phyloP scores from a whole-genome alignment of 495 filamentous ascomycete genomes.

The Annulohypoxylon maeteangense region DNA sequence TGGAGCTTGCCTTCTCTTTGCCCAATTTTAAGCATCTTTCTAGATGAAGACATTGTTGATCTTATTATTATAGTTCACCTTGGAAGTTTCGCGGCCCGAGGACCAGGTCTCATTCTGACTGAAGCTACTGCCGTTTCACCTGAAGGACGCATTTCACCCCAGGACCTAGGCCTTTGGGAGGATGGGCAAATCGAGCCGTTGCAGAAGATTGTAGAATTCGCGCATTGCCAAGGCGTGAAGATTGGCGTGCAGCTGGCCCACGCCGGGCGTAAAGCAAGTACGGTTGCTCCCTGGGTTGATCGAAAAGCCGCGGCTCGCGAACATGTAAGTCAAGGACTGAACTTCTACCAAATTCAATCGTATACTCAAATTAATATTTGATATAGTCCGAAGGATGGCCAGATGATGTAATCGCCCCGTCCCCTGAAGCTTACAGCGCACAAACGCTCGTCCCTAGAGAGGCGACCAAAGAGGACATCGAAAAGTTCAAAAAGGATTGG shows the following conservation, averaged over 20 bases:
- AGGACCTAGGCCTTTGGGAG: constrained; percentile 77
- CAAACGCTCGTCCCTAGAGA: constrained; percentile 62
- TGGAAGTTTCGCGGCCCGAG: constrained; percentile 69
- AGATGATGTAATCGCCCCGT: constrained; percentile 65
- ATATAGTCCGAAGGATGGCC: constrained; percentile 65
- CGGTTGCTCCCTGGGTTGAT: constrained; percentile 73
- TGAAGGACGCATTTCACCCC: constrained; percentile 81
- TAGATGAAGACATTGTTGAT: too few species aligned
- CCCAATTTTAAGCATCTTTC: too few species aligned
- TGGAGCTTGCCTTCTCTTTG: not conserved
- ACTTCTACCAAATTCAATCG: not conserved
- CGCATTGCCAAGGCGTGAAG: constrained; percentile 73
- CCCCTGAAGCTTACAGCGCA: constrained; percentile 64
- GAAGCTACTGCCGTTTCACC: constrained; percentile 78
- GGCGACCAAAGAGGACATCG: constrained; percentile 67
- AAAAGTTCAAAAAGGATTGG: constrained; percentile 66
- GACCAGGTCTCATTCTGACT: constrained; percentile 73
- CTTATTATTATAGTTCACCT: constrained; percentile 48
- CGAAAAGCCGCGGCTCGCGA: constrained; percentile 55
- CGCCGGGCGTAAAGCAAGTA: constrained; percentile 79
- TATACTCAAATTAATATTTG: not conserved
- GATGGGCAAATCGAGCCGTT: constrained; percentile 75
- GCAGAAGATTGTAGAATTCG: constrained; percentile 72
- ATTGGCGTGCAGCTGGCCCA: constrained; percentile 81
- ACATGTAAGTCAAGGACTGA: constrained; percentile 46